A percentile compares a stretch with the other conserved stretches of the same genome.
Conservation (phyloP, 441 rosid species). For the Euphorbia schlechtendalii region DNA sequence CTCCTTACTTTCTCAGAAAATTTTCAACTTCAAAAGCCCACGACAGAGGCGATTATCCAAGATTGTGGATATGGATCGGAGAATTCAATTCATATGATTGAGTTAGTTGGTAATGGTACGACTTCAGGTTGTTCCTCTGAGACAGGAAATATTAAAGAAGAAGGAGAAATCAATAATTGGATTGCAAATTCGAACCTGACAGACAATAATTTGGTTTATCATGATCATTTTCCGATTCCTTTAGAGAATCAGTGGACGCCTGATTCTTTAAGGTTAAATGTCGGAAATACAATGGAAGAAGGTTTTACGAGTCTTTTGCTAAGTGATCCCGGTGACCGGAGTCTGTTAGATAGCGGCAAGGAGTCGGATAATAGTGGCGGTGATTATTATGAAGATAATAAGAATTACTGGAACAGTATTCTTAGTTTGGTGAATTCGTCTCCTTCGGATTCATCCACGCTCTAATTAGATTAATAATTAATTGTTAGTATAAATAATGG, state of each 20-base stretch:
- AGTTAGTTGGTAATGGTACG: conserved; percentile 43
- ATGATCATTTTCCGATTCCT: conserved; percentile 41
- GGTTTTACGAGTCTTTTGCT: conserved; percentile 77
- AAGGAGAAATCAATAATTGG: conserved; percentile 51
- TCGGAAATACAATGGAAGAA: conserved; percentile 40
- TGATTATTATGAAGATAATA: conserved; percentile 72
- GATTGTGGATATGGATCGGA: conserved; percentile 18
- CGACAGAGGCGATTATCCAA: neutral
- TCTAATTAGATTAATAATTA: conserved; percentile 23
- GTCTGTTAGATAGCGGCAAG: conserved; percentile 35
- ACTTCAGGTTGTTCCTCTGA: conserved; percentile 51
- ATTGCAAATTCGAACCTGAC: conserved; percentile 25
- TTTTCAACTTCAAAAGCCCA: conserved; percentile 38
- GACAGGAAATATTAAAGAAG: conserved; percentile 41
- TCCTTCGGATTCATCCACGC: conserved; percentile 66
- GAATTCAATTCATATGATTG: conserved; percentile 34
- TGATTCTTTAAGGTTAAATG: conserved; percentile 31
- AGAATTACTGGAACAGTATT: conserved; percentile 94
- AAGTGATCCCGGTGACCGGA: conserved; percentile 38
- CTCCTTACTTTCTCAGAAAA: conserved; percentile 78
- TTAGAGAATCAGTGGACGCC: conserved; percentile 39
- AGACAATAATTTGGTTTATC: conserved; percentile 25
- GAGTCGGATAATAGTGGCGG: conserved; percentile 36
- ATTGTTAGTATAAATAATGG: too few species aligned
- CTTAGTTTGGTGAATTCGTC: conserved; percentile 88